These are phyloP conservation scores for Nyssa sinensis DNA, from an alignment of 148 eudicot species.

Conservation along the genomic window DNA sequence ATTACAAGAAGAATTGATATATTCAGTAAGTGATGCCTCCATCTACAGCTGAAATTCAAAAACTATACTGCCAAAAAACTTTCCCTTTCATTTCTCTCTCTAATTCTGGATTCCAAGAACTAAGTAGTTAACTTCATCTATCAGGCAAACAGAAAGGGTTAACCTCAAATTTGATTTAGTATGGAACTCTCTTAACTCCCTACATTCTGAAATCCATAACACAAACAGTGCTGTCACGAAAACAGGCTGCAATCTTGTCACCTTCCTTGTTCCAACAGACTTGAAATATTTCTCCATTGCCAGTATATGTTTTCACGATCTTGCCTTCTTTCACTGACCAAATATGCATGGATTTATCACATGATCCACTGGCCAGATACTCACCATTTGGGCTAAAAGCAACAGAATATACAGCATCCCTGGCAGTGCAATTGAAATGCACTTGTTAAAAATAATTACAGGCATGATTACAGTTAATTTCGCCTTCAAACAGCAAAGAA, in stretches of 20 bases:
- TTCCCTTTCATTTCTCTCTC: background rate
- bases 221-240: constrained; percentile 66
- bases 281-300: constrained; percentile 85
- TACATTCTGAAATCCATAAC: constrained; percentile 66
- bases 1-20: background rate
- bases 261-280: constrained; percentile 96
- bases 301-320: constrained; percentile 66
- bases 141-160: too few relatives aligned
- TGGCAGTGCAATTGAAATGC: constrained; percentile 32
- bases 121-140: background rate
- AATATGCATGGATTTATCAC: constrained; percentile 68
- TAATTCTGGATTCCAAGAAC: background rate
- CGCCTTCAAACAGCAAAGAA: background rate
- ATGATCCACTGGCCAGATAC: constrained; percentile 81
- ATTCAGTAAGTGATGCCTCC: background rate
- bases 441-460: background rate
- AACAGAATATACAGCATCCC: constrained; percentile 83
- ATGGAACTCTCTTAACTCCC: background rate
- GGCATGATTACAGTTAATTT: background rate
- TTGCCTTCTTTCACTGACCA: constrained; percentile 83
- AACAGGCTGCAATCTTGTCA: constrained; percentile 83
- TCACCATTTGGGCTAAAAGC: constrained; percentile 92
- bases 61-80: background rate
- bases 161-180: background rate
- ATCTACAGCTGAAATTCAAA: background rate